Evolutionary conservation across 1,284 basidiomycete genomes (phyloP), one percentile per base, ranked within the genome.

Genomic region (Leccinum laetum): DNA sequence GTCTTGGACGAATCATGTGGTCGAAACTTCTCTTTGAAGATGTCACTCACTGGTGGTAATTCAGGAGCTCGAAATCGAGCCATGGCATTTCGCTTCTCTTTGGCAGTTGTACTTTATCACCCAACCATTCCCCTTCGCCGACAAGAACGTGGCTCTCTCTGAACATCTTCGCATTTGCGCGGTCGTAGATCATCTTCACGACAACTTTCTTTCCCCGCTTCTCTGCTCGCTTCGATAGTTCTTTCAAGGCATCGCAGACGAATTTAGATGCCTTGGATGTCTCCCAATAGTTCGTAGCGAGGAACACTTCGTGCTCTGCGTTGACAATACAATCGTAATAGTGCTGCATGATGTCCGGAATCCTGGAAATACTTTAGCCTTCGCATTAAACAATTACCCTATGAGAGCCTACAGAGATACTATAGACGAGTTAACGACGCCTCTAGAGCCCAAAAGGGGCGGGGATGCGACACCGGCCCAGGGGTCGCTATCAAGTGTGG

Each of bases 151-250:
- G 90, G 58, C 85, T 83, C 66, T 88, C 84, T 68, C 80, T 71
- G 26, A 86, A 70, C 75, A 88, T 87, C 72, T 84, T 83, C 68
- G 84, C 78, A 58, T 82, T 85, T 1, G 89, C 90, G 68, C 89
- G 82, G 71, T 91, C 89, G 75, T 90, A 91, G 72, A 90, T 85
- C 71, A 91, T 74, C 70, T 86, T 85, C 63, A 86, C 79, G 58
- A 90, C 79, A n/a, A 88, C 81, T 68, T 82, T 84, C 61, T 72
- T 76, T 1, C 81, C 80, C 3, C 81, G 79, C 49, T 79, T 78
- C 69, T 83, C 81, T 6, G 81, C 77, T 11, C 83, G 75, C 46
- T 77, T 79, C 13, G 85, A 86, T 13, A 91, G 79, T 65, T 88
- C 85, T 18, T 79, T 79, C 9, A 91, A 77, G 0, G 86, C 85